These are phyloP conservation scores for Cymbidium sinense DNA, from an alignment of 106 monocot genomes.

Conservation along the genomic window DNA sequence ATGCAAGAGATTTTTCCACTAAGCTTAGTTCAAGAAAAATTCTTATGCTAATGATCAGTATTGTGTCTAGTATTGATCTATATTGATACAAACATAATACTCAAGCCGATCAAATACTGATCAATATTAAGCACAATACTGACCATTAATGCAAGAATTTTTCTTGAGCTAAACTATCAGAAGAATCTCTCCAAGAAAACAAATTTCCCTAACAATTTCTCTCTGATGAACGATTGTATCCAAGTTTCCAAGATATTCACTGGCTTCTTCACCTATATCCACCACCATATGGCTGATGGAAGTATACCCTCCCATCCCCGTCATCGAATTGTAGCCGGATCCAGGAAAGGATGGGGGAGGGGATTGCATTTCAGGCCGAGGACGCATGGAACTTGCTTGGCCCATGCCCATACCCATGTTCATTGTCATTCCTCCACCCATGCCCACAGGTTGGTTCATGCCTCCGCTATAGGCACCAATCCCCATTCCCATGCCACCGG, in stretches of 20 bases:
- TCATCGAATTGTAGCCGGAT: conserved; percentile 40
- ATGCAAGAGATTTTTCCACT: neutral
- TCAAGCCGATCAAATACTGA: neutral
- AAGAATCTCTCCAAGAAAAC: neutral
- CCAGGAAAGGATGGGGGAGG: conserved; percentile 21
- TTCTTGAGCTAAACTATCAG: neutral
- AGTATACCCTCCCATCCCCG: conserved; percentile 49
- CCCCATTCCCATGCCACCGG: conserved; percentile 35
- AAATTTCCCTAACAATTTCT: too few species aligned
- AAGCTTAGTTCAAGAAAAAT: neutral
- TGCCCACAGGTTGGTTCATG: conserved; percentile 12
- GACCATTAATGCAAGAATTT: neutral
- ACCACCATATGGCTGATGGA: conserved; percentile 51
- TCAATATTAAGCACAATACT: neutral
- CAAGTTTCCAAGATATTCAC: too few species aligned
- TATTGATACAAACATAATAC: neutral
- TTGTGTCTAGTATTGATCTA: neutral
- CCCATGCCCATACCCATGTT: conserved; percentile 21
- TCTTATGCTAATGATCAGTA: neutral
- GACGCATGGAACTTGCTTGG: conserved; percentile 12
- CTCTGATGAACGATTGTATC: too few species aligned
- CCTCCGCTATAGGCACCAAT: neutral
- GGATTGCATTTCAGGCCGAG: conserved; percentile 13
- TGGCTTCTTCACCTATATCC: conserved; percentile 33
- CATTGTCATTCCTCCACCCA: neutral